Percentiles rank a stretch among this genome's conserved stretches.
These are phyloP conservation scores for Globisporangium sylvaticum DNA, from an alignment of 352 stramenopile genomes.

Conservation along the genomic window DNA sequence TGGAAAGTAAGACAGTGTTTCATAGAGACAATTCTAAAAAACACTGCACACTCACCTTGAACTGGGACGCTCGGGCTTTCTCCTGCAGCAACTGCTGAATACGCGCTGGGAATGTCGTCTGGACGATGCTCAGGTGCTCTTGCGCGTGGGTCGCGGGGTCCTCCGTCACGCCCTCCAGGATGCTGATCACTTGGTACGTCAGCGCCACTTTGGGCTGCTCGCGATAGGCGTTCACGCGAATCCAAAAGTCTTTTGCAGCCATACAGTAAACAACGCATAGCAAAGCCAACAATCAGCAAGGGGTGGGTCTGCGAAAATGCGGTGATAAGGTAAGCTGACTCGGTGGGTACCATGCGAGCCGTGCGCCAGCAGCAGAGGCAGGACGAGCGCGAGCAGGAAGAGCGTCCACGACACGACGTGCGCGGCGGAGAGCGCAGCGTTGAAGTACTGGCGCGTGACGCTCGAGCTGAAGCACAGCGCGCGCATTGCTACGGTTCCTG, in stretches of 20 bases:
- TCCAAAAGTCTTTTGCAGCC: conserved; percentile 47
- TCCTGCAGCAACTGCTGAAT: conserved; percentile 43
- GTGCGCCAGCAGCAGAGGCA: conserved; percentile 60
- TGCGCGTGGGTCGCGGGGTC: conserved; percentile 11
- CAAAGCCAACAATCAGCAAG: conserved; percentile 4
- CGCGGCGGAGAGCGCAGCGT: conserved; percentile 41
- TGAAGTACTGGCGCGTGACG: conserved; percentile 62
- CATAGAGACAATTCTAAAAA: background rate
- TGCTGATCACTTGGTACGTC: conserved; percentile 57
- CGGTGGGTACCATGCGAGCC: conserved; percentile 36
- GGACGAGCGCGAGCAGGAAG: conserved; percentile 31
- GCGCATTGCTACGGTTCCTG: conserved; percentile 35
- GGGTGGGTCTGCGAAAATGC: too few species aligned
- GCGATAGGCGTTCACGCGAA: conserved; percentile 47
- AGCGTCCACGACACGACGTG: conserved; percentile 42
- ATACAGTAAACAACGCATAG: conserved; percentile 13
- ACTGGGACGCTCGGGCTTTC: conserved; percentile 28
- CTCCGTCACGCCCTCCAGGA: conserved; percentile 47
- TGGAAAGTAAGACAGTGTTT: background rate
- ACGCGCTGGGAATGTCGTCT: conserved; percentile 39
- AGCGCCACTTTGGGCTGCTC: conserved; percentile 57
- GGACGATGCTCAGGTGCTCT: conserved; percentile 30
- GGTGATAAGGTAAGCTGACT: too few species aligned
- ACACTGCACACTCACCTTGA: conserved; percentile 26
- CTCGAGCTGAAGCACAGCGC: conserved; percentile 42